Base-by-base conservation (phyloP, 179 eudicot genomes). In the Spinacia oleracea region DNA sequence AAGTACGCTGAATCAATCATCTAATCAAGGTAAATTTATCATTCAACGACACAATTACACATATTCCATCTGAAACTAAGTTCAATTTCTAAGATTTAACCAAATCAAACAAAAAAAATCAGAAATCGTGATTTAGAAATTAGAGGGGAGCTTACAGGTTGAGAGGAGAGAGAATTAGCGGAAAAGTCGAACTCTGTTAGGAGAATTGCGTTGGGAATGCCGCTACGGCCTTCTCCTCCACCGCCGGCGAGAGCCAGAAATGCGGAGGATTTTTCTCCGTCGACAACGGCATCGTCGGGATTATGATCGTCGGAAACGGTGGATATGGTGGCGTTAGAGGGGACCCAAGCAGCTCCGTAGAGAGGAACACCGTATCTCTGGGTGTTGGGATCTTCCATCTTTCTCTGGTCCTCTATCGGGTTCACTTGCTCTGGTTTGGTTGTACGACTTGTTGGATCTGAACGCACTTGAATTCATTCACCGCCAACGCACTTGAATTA, bases 151-250 rank as follows among this genome's bases (percentile, higher is more conserved):
- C 84, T 85, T 77, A 95, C 98, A 15, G 96, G 98, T 16, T 89
- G 68, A 73, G 87, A 88, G 48, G 98, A 88, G 68, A 95, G 93
- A 35, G 90, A 88, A 79, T 85, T 83, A 40, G 89, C 77, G 23
- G 80, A 77, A 79, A 35, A 81, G 80, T 96, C 91, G 78, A 93
- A 93, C 34, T 81, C 72, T 0, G 94, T 75, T 51, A 93, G 79
- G 7, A 96, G 78, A 55, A 96, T 59, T 23, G 91, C 94, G 70
- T 96, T 96, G 62, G 91, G 97, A 68, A 96, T 93, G 18, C 99
- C 99, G 79, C 89, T 93, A 20, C 85, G 83, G 34, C 99, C 98
- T 79, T 87, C 94, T 7, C 99, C 99, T 10, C 99, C 99, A 31
- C 98, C 98, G 29, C 98, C 98, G 60, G 93, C 81, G 12, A 94